Percentiles rank a stretch among this genome's conserved stretches.
phyloP scores from a whole-genome alignment of 257 asterid genomes.

The Ilex aquifolium region DNA sequence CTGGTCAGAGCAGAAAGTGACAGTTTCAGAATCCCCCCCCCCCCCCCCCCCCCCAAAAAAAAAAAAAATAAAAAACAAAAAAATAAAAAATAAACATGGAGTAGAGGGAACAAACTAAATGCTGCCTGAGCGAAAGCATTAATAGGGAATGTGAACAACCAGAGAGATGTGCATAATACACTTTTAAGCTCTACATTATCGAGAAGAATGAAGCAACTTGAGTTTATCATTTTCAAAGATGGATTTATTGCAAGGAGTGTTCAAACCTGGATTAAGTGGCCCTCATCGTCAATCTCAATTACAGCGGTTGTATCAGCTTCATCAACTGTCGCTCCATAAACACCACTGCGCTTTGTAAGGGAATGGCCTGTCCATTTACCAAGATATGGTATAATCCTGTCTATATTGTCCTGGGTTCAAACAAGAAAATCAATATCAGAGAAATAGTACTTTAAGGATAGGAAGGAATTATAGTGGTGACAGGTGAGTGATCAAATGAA shows the following conservation, averaged over 20 bases:
- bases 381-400: constrained; percentile 57
- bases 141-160: too few relatives aligned
- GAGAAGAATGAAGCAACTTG: too few relatives aligned
- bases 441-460: constrained; percentile 5
- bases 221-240: too few relatives aligned
- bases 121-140: too few relatives aligned
- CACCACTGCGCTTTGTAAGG: constrained; percentile 83
- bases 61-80: too few relatives aligned
- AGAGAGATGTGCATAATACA: too few relatives aligned
- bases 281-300: constrained; percentile 59
- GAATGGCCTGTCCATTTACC: constrained; percentile 96
- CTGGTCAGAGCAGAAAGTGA: too few relatives aligned
- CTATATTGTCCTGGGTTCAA: constrained; percentile 43
- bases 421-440: constrained; percentile 13
- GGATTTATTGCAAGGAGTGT: constrained; percentile 4
- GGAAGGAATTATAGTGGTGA: not conserved
- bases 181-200: too few relatives aligned
- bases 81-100: too few relatives aligned
- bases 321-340: constrained; percentile 80
- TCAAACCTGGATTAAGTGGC: constrained; percentile 76
- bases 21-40: too few relatives aligned
- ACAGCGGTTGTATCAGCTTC: constrained; percentile 65
- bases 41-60: too few relatives aligned
- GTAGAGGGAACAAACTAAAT: too few relatives aligned
- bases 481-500: not conserved